Conservation (phyloP, 257 asterid species). For the Solanum sejunctum region DNA sequence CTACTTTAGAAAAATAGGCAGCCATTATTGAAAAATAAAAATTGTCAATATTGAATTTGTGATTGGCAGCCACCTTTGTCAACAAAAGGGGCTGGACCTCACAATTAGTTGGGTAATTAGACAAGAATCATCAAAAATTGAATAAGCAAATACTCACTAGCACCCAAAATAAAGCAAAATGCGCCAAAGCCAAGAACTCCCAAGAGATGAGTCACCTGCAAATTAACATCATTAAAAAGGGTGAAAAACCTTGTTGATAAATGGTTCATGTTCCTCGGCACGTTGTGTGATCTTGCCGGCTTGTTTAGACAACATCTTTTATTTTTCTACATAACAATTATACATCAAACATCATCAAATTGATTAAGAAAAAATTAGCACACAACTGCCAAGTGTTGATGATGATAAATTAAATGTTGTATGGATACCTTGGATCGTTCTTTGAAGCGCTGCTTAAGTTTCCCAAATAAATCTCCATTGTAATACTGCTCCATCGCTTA, state of each 20-base stretch:
- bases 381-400: no score
- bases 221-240: background rate
- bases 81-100: no score
- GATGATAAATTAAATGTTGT: background rate
- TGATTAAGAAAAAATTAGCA: no score
- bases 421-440: slow-evolving; percentile 65
- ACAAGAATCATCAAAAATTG: background rate
- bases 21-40: no score
- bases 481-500: no score
- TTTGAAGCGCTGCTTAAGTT: slow-evolving; percentile 35
- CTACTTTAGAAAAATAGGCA: no score
- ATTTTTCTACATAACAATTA: slow-evolving; percentile 39
- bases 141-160: slow-evolving; percentile 43
- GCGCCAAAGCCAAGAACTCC: slow-evolving; percentile 95
- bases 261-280: slow-evolving; percentile 89
- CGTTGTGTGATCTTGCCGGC: slow-evolving; percentile 71
- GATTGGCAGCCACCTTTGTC: no score
- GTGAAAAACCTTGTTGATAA: slow-evolving; percentile 55
- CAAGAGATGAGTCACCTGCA: slow-evolving; percentile 72
- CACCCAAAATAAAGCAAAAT: slow-evolving; percentile 86
- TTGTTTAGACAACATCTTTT: slow-evolving; percentile 57
- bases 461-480: slow-evolving; percentile 33
- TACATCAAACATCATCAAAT: background rate
- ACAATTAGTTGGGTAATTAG: no score
- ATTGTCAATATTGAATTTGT: no score